Percentiles rank a stretch among this genome's conserved stretches.
phyloP scores from a whole-genome alignment of 2,329 filamentous ascomycete genomes.

The Diaporthe destruens region DNA sequence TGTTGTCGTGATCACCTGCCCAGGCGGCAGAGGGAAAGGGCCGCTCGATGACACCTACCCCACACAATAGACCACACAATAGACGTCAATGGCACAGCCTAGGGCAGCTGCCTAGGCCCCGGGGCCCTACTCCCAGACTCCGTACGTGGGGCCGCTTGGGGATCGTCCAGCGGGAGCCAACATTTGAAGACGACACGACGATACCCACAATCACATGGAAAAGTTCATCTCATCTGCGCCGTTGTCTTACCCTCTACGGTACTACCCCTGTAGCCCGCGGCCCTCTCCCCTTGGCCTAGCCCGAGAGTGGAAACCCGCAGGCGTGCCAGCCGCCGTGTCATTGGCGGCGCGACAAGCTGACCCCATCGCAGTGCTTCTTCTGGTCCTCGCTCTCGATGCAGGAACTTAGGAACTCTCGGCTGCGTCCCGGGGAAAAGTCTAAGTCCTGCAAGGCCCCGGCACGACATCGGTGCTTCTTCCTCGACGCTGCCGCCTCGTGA shows the following conservation, averaged over 20 bases:
- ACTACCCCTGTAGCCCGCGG: neutral
- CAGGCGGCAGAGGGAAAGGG: slow-evolving; percentile 18
- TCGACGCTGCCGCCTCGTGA: slow-evolving; percentile 37
- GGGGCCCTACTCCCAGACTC: no score
- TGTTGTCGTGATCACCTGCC: slow-evolving; percentile 25
- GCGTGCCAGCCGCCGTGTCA: slow-evolving; percentile 16
- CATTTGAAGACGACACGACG: no score
- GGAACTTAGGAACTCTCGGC: slow-evolving; percentile 34
- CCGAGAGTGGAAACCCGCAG: slow-evolving; percentile 19
- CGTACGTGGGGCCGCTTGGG: neutral
- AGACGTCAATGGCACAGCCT: slow-evolving; percentile 31
- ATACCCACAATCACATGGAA: slow-evolving; percentile 6
- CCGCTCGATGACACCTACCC: slow-evolving; percentile 33
- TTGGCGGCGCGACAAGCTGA: slow-evolving; percentile 29
- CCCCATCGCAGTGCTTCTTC: slow-evolving; percentile 18
- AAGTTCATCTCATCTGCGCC: slow-evolving; percentile 18
- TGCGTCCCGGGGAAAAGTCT: slow-evolving; percentile 11
- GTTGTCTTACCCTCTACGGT: slow-evolving; percentile 14
- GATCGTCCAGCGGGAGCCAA: neutral
- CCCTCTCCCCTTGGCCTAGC: slow-evolving; percentile 15
- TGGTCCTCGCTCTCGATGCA: slow-evolving; percentile 22
- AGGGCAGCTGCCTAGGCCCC: slow-evolving; percentile 9
- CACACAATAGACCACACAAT: slow-evolving; percentile 22
- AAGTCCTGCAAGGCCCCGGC: slow-evolving; percentile 38
- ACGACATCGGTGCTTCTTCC: slow-evolving; percentile 47